Percentiles rank a stretch among this genome's conserved stretches.
Conservation (phyloP, 441 rosid species). For the Aquilaria agallochum region DNA sequence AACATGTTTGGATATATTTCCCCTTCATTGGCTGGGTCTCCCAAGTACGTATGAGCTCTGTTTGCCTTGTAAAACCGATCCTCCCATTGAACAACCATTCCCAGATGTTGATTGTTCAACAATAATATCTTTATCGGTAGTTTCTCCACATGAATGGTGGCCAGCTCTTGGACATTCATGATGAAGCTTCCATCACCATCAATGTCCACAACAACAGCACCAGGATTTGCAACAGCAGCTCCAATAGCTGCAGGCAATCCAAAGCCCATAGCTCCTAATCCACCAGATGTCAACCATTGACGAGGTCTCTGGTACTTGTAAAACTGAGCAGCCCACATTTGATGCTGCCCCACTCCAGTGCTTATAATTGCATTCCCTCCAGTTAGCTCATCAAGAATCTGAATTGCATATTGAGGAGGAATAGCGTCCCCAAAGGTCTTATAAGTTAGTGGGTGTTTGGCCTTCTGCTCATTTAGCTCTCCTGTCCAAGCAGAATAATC, state of each 20-base stretch:
- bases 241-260: slow-evolving; percentile 97
- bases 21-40: slow-evolving; percentile 62
- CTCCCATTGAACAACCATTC: slow-evolving; percentile 98
- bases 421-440: slow-evolving; percentile 87
- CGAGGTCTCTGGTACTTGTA: slow-evolving; percentile 87
- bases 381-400: slow-evolving; percentile 83
- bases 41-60: slow-evolving; percentile 84
- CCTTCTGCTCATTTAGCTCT: slow-evolving; percentile 69
- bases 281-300: slow-evolving; percentile 89
- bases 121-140: slow-evolving; percentile 78
- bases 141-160: slow-evolving; percentile 78
- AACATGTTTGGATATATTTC: slow-evolving; percentile 85
- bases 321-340: slow-evolving; percentile 99
- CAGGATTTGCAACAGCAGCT: slow-evolving; percentile 90
- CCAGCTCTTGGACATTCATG: slow-evolving; percentile 94
- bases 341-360: slow-evolving; percentile 98
- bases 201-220: slow-evolving; percentile 74
- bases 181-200: slow-evolving; percentile 97
- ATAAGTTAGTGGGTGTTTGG: slow-evolving; percentile 54
- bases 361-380: slow-evolving; percentile 82
- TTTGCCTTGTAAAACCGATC: slow-evolving; percentile 93
- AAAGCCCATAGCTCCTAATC: slow-evolving; percentile 98
- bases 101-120: slow-evolving; percentile 91
- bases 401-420: slow-evolving; percentile 90
- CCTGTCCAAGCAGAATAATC: slow-evolving; percentile 70